Conservation (phyloP, 192 early-diverging fungal genomes). For the Coemansia javaensis region DNA sequence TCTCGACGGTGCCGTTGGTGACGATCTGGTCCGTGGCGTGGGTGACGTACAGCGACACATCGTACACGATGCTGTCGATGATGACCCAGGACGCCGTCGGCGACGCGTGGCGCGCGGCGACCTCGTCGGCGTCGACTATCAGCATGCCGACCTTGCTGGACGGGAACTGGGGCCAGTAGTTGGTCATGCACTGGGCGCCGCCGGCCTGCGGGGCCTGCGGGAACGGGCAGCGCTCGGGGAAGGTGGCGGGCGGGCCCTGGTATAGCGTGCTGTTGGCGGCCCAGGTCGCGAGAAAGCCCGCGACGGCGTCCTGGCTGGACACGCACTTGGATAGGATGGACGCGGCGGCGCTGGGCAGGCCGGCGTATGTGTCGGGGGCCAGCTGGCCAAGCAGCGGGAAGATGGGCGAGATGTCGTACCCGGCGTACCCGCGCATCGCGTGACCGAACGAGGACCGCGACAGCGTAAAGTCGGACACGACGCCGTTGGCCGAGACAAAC, state of each 20-base stretch:
- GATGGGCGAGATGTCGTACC: slow-evolving; percentile 38
- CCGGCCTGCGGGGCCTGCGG: slow-evolving; percentile 45
- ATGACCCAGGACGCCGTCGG: slow-evolving; percentile 35
- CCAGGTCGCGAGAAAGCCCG: slow-evolving; percentile 27
- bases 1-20: slow-evolving; percentile 31
- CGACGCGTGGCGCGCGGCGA: slow-evolving; percentile 16
- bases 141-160: slow-evolving; percentile 35
- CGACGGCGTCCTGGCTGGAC: slow-evolving; percentile 7
- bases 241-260: slow-evolving; percentile 2
- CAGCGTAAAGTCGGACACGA: slow-evolving; percentile 44
- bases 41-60: slow-evolving; percentile 31
- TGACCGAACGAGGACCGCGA: slow-evolving; percentile 23
- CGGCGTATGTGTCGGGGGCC: slow-evolving; percentile 8
- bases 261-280: slow-evolving; percentile 21
- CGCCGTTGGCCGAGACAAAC: slow-evolving; percentile 45
- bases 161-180: slow-evolving; percentile 24
- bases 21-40: slow-evolving; percentile 30
- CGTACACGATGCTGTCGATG: slow-evolving; percentile 27
- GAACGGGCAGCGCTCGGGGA: slow-evolving; percentile 37
- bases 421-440: slow-evolving; percentile 37
- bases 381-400: slow-evolving; percentile 42
- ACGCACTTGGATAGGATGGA: slow-evolving; percentile 27
- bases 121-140: slow-evolving; percentile 22
- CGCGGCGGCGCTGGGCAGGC: not conserved
- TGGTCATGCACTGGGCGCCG: slow-evolving; percentile 23